These are phyloP conservation scores for Lactifluus volemus DNA, from an alignment of 768 basidiomycete genomes.

Conservation along the genomic window DNA sequence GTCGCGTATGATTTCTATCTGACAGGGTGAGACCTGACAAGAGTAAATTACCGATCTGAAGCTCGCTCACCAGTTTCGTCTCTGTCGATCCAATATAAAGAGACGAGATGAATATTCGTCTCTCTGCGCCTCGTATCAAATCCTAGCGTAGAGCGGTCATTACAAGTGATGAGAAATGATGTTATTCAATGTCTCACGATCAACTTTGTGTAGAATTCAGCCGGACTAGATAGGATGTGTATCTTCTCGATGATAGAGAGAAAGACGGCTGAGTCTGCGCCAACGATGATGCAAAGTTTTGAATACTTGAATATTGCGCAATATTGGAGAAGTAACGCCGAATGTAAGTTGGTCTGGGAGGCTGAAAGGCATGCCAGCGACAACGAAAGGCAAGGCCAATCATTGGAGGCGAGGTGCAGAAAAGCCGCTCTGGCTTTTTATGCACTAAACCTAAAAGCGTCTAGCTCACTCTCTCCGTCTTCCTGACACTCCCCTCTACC, in stretches of 20 bases:
- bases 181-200: constrained; percentile 5
- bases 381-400: background rate
- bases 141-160: constrained; percentile 34
- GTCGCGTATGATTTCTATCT: constrained; percentile 62
- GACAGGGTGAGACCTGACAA: background rate
- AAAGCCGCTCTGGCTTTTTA: no score
- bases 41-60: background rate
- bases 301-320: constrained; percentile 5
- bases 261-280: constrained; percentile 18
- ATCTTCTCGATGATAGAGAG: constrained; percentile 13
- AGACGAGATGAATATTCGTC: constrained; percentile 82
- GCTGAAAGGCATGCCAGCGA: background rate
- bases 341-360: background rate
- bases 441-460: no score
- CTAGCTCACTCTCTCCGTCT: no score
- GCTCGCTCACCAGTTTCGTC: constrained; percentile 56
- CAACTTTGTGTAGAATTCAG: constrained; percentile 12
- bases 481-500: no score
- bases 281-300: constrained; percentile 13
- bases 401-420: background rate
- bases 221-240: constrained; percentile 10
- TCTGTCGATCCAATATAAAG: constrained; percentile 83
- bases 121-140: constrained; percentile 68
- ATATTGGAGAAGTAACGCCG: background rate
- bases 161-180: background rate